Base-by-base conservation (phyloP, 2,329 filamentous ascomycete genomes). In the Hypoxylon sp. region DNA sequence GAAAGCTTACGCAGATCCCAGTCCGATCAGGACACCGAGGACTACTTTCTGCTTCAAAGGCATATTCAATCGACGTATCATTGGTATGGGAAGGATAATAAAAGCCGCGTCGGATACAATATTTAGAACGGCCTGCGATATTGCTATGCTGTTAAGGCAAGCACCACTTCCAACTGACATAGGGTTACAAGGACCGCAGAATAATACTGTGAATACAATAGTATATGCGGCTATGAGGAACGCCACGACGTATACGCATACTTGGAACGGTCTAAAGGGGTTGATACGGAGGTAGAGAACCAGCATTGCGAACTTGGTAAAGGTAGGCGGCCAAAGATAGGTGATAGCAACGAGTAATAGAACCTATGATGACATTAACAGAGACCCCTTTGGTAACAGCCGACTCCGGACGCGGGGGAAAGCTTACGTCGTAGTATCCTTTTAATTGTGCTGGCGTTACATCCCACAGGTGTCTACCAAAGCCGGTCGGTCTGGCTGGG, bases 381-480 rank as follows among this genome's bases (percentile, higher is more conserved):
- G 17, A 31, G n/a, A 14, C 5, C 19, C 47, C 24, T 22, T 42
- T 24, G 24, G 10, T 24, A 48, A 2, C 2, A 14, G 13, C 3
- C 52, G 17, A 14, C 10, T 26, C 24, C 11, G 2, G 3, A 9
- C 14, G 47, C 24, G 2, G 10, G 10, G 29, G 9, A 50, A 9
- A 37, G 37, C 10, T 52, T 39, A 62, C 50, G 13, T 62, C 39
- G 14, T 48, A 55, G 22, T 62, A 55, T n/a, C 51, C 58, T 1
- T 47, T 31, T 19, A 62, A 10, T 22, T 54, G 50, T n/a, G 29
- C 37, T 42, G 39, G 58, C 13, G 50, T 62, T 24, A 62, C 42
- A 33, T 62, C 58, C 58, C 58, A 62, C 26, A 62, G 17, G n/a
- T 62, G 58, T 2, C 58, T 46, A 3, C 58, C 58, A 53, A 55